Base-by-base conservation (phyloP, 108 stramenopile species). In the Conticribra weissflogii region DNA sequence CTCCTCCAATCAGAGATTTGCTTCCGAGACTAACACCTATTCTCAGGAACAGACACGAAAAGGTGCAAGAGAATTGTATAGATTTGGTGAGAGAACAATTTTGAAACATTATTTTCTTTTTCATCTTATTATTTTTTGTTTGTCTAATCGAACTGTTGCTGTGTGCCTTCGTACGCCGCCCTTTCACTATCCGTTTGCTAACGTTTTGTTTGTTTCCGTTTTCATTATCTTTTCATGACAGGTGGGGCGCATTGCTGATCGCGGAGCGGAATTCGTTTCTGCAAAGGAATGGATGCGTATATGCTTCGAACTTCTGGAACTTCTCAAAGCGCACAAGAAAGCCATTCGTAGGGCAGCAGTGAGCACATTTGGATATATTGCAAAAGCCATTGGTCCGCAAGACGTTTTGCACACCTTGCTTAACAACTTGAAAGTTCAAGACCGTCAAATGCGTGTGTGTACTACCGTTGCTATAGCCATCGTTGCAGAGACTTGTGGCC, bases 221-320 rank as follows among this genome's bases (percentile, higher is more conserved):
- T 15, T 60, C 22, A 53, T 7, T 60, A 63, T 46, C 7, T 45
- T 34, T 34, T 54, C 46, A 21, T 28, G 25, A 30, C 74, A 85
- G 73, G 96, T 99, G 33, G 99, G 99, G 22, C 93, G 97, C 7
- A 97, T 99, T 63, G 99, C 98, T 2, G 98, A 98, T 71, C 85
- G 99, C 5, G 99, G 98, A 17, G 95, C 98, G 16, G 97, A 98
- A 74, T 94, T 92, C 70, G 99, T 98, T 7, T 83, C 93, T 25
- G 97, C 97, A 5, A 92, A 96, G 46, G 99, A 99, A 86, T 99
- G 99, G 99, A 99, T 99, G 99, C 93, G 99, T 29, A 98, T 99
- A 59, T 98, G 97, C 82, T 99, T 98, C 68, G 98, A 99, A 79
- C 87, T 99, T 22, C 84, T 99, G 17, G 99, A 99, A 81, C 96